Base-by-base conservation (phyloP, 805 yeast genomes). In the Ogataea salicorniae region DNA sequence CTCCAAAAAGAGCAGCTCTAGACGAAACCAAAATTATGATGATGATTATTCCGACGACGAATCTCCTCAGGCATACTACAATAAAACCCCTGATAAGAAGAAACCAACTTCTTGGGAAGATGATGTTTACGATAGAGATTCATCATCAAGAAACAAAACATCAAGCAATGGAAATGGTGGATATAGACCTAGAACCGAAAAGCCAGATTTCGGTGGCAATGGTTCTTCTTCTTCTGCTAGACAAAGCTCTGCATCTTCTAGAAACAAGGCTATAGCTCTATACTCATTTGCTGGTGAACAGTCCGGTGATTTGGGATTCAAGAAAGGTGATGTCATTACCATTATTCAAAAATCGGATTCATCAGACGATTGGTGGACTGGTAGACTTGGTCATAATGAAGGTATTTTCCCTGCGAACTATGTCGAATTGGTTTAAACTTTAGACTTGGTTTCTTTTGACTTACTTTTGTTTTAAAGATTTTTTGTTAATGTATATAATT, bases 351-450 rank as follows among this genome's bases (percentile, higher is more conserved):
- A 87, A 67, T 82, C 94, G 9, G 91, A 86, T 8, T 84, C 96
- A 14, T 80, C 82, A 43, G 96, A 94, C 64, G 98, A 94, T 65
- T 94, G 99, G 99, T 94, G 99, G 99, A 89, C 97, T 0, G 99
- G 99, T 26, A 81, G 86, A 63, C 72, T 81, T 46, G 87, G 86
- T 56, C 92, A 95, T 13, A 70, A 69, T 51, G 88, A 87, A 58
- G 99, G 99, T 39, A 91, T 91, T 20, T 92, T 92, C 77, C 99
- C 99, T 9, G 99, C 99, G 2, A 92, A 92, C 65, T 92, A 92
- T 62, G 97, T 92, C 39, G 95, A 91, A 63, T 68, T 91, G 58
- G 78, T 81, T 45, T 84, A 62, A 57, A 33, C 33, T 29, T 22
- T 37, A 42, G 22, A 14, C 11, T 34, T 16, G 13, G 14, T 26